These are phyloP conservation scores for Phytophthora crassamura DNA, from an alignment of 352 stramenopile genomes.

Conservation along the genomic window DNA sequence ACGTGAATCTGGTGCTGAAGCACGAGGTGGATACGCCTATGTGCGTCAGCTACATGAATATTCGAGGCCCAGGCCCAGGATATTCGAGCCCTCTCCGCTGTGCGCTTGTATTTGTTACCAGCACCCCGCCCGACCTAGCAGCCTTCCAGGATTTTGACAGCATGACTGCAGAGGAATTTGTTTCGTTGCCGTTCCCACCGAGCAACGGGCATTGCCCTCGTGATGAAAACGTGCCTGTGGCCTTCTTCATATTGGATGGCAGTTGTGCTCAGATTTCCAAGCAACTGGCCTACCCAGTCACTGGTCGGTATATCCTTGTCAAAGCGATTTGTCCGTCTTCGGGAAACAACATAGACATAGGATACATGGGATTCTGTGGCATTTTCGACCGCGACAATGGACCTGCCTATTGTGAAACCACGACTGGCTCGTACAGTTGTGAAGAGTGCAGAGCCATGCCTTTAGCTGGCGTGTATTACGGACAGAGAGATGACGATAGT, in stretches of 20 bases:
- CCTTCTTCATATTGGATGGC: slow-evolving; percentile 82
- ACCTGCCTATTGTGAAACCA: slow-evolving; percentile 74
- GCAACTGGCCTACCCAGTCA: slow-evolving; percentile 69
- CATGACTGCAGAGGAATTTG: slow-evolving; percentile 82
- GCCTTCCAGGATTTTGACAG: slow-evolving; percentile 65
- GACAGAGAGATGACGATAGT: slow-evolving; percentile 56
- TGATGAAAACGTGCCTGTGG: slow-evolving; percentile 70
- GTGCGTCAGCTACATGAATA: slow-evolving; percentile 72
- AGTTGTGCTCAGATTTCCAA: slow-evolving; percentile 82
- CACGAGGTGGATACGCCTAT: slow-evolving; percentile 86
- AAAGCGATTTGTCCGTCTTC: slow-evolving; percentile 75
- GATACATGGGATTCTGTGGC: slow-evolving; percentile 82
- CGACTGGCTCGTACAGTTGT: slow-evolving; percentile 47
- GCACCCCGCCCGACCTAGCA: slow-evolving; percentile 57
- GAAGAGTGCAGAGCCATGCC: slow-evolving; percentile 67
- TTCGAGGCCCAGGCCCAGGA: slow-evolving; percentile 75
- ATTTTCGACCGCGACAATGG: slow-evolving; percentile 85
- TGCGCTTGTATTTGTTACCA: slow-evolving; percentile 77
- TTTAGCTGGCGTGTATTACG: slow-evolving; percentile 65
- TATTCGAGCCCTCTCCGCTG: slow-evolving; percentile 81
- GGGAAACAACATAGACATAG: slow-evolving; percentile 85
- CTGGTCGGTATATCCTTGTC: slow-evolving; percentile 79
- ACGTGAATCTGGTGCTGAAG: slow-evolving; percentile 83
- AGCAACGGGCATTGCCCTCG: slow-evolving; percentile 53
- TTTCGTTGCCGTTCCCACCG: slow-evolving; percentile 69